phyloP scores from a whole-genome alignment of 371 early-diverging fungal species.

The Syncephalastrum sp. region DNA sequence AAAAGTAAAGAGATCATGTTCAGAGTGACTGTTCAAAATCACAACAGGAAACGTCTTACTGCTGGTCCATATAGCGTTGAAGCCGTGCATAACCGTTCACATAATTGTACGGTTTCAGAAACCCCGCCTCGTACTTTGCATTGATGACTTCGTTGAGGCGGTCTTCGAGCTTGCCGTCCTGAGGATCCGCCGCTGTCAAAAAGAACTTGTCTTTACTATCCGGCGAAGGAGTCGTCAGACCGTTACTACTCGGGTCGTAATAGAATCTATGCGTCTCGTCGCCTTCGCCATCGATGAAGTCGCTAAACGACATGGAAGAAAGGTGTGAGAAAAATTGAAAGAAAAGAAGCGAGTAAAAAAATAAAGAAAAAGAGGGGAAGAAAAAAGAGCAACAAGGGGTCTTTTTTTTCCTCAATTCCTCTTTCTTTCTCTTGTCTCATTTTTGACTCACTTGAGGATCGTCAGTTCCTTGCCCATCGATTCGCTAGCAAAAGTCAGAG shows the following conservation, averaged over 20 bases:
- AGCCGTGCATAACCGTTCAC: slow-evolving; percentile 88
- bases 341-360: too few species aligned
- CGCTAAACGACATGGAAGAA: neutral
- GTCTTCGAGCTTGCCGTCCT: slow-evolving; percentile 79
- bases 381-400: too few species aligned
- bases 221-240: too few species aligned
- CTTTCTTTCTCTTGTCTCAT: neutral
- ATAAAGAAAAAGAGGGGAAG: too few species aligned
- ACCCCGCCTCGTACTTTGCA: slow-evolving; percentile 92
- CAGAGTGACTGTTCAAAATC: neutral
- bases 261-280: too few species aligned
- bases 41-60: slow-evolving; percentile 42
- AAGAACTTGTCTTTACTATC: slow-evolving; percentile 70
- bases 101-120: slow-evolving; percentile 93
- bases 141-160: slow-evolving; percentile 86
- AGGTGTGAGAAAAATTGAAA: too few species aligned
- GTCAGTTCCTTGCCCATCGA: slow-evolving; percentile 68
- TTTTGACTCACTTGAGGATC: slow-evolving; percentile 47
- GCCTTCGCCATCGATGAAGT: slow-evolving; percentile 1
- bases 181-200: slow-evolving; percentile 87
- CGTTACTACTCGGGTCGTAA: slow-evolving; percentile 6
- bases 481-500: slow-evolving; percentile 61
- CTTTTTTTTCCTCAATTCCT: too few species aligned
- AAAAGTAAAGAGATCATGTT: slow-evolving; percentile 1
- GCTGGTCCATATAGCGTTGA: slow-evolving; percentile 86